Base-by-base conservation (phyloP, 148 eudicot species). In the Cornus suecica region DNA sequence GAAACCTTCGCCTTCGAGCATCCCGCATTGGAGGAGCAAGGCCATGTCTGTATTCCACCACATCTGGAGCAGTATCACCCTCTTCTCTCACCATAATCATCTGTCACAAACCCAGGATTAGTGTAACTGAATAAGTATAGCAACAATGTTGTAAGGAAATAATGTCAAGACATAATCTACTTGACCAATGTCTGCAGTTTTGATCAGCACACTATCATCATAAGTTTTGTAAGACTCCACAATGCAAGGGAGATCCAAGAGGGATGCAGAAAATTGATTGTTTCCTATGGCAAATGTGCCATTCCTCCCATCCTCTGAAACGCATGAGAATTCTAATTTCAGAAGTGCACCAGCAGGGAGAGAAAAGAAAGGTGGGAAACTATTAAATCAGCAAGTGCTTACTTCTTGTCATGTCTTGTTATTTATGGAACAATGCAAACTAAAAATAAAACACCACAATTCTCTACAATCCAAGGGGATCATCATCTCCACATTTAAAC, bases 11-110 rank as follows among this genome's bases (percentile, higher is more conserved):
- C 81, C 97, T 89, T 61, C 97, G 92, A 65, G 97, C 99, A 87
- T 95, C 99, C 77, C 93, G 83, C 99, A 95, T 89, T 24, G 99
- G 91, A 76, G 97, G 97, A 28, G 99, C 91, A 31, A 95, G 90
- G 69, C 99, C 99, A 84, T 95, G 99, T 76, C 88, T 86, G 77
- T 85, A 89, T 37, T 37, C 42, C 86, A 88, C 86, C 77, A 76
- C 80, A 72, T 95, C 97, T 72, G 99, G 99, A 23, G 86, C 88
- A 84, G 77, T 70, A 74, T 92, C 99, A 80, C 80, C 78, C 54
- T 87, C 87, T 78, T 92, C 97, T 80, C 90, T 88, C 70, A 95
- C 94, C 89, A 89, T 83, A 80, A 94, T 90, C 94, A 94, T 90
- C 98, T 94, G 88, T 68, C 31, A 68, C 73, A 71, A 22, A n/a